A percentile compares a stretch with the other conserved stretches of the same genome.
Evolutionary conservation across 371 early-diverging fungal species (phyloP).

Genomic region (Chytridiales sp.): DNA sequence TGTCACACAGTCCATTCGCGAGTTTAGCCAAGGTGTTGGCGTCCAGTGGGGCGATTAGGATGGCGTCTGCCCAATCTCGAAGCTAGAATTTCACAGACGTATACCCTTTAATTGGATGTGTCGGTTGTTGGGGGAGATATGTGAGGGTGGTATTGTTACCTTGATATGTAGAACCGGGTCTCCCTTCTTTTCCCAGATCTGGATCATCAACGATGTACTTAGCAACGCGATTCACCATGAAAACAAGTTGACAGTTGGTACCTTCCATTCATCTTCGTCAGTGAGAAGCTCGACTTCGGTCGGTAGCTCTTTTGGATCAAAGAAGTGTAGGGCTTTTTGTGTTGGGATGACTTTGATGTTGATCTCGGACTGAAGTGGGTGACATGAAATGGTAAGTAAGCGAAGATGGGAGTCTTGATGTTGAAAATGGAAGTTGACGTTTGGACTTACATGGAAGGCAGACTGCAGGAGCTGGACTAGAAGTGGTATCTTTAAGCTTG

Average conservation of each 20-base stretch:
- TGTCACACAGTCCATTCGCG: constrained; percentile 91
- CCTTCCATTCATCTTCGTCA: constrained; percentile 86
- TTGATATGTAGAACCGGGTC: constrained; percentile 96
- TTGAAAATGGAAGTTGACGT: constrained; percentile 16
- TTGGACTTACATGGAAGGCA: constrained; percentile 38
- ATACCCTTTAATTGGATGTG: background rate
- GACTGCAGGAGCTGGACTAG: constrained; percentile 56
- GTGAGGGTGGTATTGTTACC: constrained; percentile 45
- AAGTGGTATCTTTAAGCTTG: constrained; percentile 80
- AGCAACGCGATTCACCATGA: background rate
- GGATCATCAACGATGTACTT: background rate
- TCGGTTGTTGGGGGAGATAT: no score
- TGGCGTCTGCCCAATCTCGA: constrained; percentile 92
- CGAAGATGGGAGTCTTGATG: constrained; percentile 24
- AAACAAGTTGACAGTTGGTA: background rate
- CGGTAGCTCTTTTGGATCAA: constrained; percentile 51
- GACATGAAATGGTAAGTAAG: constrained; percentile 12
- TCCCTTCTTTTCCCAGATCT: constrained; percentile 70
- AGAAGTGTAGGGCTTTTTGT: constrained; percentile 76
- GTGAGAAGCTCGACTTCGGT: constrained; percentile 45
- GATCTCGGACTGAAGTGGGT: constrained; percentile 42
- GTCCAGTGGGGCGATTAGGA: constrained; percentile 87
- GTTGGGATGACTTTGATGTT: constrained; percentile 76
- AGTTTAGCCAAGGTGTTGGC: constrained; percentile 94
- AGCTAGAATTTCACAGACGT: constrained; percentile 52